phyloP scores from a whole-genome alignment of 495 filamentous ascomycete species.

The Hypoxylon cercidicola region DNA sequence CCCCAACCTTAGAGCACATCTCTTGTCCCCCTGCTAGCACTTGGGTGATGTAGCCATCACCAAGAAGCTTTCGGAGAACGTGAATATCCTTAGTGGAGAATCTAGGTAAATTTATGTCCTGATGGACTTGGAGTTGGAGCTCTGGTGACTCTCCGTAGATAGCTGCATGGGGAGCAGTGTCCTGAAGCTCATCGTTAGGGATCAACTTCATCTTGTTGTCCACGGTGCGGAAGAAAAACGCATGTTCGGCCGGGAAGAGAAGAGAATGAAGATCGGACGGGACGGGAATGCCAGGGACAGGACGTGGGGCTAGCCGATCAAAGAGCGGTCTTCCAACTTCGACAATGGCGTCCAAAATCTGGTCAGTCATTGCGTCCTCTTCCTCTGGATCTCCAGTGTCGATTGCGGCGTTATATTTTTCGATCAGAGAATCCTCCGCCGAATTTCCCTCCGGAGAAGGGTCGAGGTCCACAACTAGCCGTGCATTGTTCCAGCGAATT shows the following conservation, averaged over 20 bases:
- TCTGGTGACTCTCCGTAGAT: neutral
- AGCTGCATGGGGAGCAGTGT: conserved; percentile 1
- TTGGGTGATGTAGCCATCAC: conserved; percentile 24
- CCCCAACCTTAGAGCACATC: conserved; percentile 22
- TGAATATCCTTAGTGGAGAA: conserved; percentile 20
- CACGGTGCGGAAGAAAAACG: conserved; percentile 14
- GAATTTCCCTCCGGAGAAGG: conserved; percentile 6
- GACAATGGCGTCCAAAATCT: conserved; percentile 22
- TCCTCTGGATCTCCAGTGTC: conserved; percentile 11
- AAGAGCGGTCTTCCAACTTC: conserved; percentile 12
- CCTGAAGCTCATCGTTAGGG: neutral
- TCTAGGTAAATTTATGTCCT: conserved; percentile 13
- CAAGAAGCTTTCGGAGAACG: conserved; percentile 17
- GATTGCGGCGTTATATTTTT: conserved; percentile 21
- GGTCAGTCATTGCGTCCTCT: conserved; percentile 11
- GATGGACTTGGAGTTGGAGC: conserved; percentile 4
- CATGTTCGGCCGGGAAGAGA: conserved; percentile 21
- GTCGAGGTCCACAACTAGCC: conserved; percentile 19
- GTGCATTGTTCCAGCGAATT: conserved; percentile 24
- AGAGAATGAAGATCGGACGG: conserved; percentile 20
- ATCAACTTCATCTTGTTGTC: conserved; percentile 10
- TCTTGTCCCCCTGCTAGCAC: conserved; percentile 18
- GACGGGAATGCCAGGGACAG: neutral
- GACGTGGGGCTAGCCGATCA: conserved; percentile 21
- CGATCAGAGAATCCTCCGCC: conserved; percentile 19